Evolutionary conservation across 495 filamentous ascomycete genomes (phyloP).

Genomic region (Aspergillus diversus): DNA sequence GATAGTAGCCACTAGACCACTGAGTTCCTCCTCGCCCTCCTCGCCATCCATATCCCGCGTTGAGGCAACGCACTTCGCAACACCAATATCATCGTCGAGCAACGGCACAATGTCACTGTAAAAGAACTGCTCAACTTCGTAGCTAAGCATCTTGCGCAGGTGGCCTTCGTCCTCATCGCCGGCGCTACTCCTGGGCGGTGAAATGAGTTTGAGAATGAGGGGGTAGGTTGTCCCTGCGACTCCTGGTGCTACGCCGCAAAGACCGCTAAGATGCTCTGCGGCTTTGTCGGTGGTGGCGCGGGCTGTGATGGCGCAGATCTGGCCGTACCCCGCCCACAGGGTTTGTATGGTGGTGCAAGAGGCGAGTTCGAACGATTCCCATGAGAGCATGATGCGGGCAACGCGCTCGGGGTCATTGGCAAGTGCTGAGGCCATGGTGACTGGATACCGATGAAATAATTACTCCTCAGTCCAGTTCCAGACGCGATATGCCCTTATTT

Average conservation of each 20-base stretch:
- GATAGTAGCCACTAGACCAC: constrained; percentile 38
- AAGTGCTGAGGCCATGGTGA: constrained; percentile 23
- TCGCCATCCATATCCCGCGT: constrained; percentile 29
- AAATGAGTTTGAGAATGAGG: constrained; percentile 46
- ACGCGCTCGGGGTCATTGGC: constrained; percentile 32
- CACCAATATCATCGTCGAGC: constrained; percentile 29
- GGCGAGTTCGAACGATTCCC: constrained; percentile 39
- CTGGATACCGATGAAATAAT: neutral
- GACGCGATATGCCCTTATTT: too few species aligned
- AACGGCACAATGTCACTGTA: constrained; percentile 37
- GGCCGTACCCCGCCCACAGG: constrained; percentile 46
- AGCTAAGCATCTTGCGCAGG: constrained; percentile 44
- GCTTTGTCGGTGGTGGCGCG: constrained; percentile 32
- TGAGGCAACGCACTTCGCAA: constrained; percentile 41
- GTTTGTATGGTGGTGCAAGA: constrained; percentile 39
- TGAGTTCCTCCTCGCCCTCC: constrained; percentile 28
- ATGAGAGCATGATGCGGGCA: constrained; percentile 40
- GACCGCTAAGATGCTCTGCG: constrained; percentile 27
- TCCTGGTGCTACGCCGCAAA: constrained; percentile 28
- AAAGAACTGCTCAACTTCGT: constrained; percentile 42
- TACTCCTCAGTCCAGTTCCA: too few species aligned
- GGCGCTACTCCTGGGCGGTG: constrained; percentile 29
- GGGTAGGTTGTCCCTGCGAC: constrained; percentile 29
- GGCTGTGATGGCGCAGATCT: constrained; percentile 38
- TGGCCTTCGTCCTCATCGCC: constrained; percentile 39